Conservation (phyloP, 768 basidiomycete species). For the Rhizopogon salebrosus region DNA sequence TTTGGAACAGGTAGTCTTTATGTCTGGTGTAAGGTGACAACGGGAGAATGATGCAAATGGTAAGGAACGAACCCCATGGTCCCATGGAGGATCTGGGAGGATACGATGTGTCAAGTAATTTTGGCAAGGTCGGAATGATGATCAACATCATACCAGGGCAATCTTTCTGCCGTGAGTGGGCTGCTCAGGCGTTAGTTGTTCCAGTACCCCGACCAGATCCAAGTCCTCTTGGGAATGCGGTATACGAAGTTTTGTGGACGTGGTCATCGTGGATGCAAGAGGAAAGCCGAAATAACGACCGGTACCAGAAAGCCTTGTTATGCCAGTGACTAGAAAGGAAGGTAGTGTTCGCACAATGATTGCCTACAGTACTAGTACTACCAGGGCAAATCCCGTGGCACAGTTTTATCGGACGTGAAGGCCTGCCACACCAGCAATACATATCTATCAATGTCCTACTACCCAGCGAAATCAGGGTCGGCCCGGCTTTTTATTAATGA, state of each 20-base stretch:
- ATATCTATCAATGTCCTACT: neutral
- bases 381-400: too few relatives aligned
- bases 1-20: conserved; percentile 82
- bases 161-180: conserved; percentile 56
- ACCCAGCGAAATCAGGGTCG: conserved; percentile 16
- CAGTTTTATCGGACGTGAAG: too few relatives aligned
- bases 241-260: conserved; percentile 48
- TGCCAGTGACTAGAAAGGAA: conserved; percentile 19
- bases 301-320: neutral
- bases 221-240: conserved; percentile 44
- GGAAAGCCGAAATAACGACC: neutral
- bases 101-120: conserved; percentile 10
- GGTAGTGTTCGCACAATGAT: conserved; percentile 14
- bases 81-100: conserved; percentile 68
- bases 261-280: conserved; percentile 15
- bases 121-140: conserved; percentile 4
- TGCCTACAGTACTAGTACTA: neutral
- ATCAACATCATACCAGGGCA: conserved; percentile 48
- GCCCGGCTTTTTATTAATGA: conserved; percentile 50
- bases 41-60: neutral
- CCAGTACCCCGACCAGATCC: conserved; percentile 53
- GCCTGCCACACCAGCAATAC: neutral
- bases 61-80: conserved; percentile 57
- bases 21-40: conserved; percentile 42
- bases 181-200: conserved; percentile 48